These are phyloP conservation scores for Kregervanrija fluxuum DNA, from an alignment of 805 yeast species.

Conservation along the genomic window DNA sequence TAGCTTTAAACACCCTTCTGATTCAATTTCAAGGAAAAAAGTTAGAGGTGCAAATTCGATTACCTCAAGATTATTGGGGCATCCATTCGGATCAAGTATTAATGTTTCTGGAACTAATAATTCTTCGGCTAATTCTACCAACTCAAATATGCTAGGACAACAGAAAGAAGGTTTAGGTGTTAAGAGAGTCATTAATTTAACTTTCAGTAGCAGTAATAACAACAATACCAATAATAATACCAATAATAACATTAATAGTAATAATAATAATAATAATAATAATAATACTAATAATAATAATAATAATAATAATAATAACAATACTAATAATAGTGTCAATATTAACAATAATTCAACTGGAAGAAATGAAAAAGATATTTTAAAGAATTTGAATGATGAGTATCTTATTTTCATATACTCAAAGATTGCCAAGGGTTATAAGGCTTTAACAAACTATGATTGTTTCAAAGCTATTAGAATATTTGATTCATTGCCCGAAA, in stretches of 20 bases:
- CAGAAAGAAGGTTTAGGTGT: constrained; percentile 5
- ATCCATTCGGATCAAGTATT: constrained; percentile 7
- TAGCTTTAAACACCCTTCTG: constrained; percentile 21
- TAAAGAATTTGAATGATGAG: constrained; percentile 23
- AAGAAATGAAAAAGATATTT: constrained; percentile 8
- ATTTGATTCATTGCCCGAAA: constrained; percentile 55
- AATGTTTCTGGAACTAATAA: no score
- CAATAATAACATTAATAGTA: constrained; percentile 2
- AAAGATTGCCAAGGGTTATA: constrained; percentile 52
- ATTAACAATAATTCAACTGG: background rate
- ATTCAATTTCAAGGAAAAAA: constrained; percentile 19
- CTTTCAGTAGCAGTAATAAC: constrained; percentile 11
- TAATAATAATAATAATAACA: background rate
- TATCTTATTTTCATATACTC: constrained; percentile 42
- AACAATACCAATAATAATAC: constrained; percentile 3
- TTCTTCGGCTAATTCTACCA: no score
- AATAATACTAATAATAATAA: constrained; percentile 4
- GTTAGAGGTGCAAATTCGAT: constrained; percentile 20
- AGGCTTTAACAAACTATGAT: constrained; percentile 58
- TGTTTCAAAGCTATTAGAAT: constrained; percentile 73
- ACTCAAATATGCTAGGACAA: no score
- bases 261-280: constrained; percentile 17
- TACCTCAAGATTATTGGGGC: constrained; percentile 23
- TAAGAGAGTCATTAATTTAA: constrained; percentile 20
- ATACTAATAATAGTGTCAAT: background rate